Conservation (phyloP, 1,284 basidiomycete species). For the Ceratobasidium sp. region DNA sequence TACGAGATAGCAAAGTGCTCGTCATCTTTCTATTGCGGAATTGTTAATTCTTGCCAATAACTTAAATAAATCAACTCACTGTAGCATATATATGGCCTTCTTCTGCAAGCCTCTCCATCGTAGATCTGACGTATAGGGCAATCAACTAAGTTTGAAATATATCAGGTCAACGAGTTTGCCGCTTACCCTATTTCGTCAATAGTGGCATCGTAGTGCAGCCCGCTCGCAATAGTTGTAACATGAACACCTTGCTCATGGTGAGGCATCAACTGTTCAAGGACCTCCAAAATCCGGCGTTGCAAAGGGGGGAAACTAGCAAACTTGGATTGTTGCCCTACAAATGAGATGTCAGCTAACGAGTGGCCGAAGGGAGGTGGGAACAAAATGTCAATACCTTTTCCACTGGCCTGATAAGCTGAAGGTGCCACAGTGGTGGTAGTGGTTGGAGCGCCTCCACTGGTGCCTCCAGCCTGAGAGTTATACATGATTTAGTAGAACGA, state of each 20-base stretch:
- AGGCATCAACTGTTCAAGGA: constrained; percentile 63
- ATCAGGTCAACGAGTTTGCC: constrained; percentile 28
- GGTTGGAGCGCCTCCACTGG: not conserved
- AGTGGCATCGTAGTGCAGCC: constrained; percentile 57
- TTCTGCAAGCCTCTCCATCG: constrained; percentile 45
- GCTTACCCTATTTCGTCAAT: constrained; percentile 50
- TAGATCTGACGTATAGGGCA: constrained; percentile 48
- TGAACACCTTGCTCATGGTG: constrained; percentile 70
- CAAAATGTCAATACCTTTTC: constrained; percentile 37
- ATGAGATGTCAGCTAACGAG: constrained; percentile 47
- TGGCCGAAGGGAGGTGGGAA: constrained; percentile 34
- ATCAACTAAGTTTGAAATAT: constrained; percentile 59
- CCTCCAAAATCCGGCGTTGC: constrained; percentile 75
- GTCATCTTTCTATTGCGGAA: constrained; percentile 17
- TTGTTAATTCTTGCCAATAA: not conserved
- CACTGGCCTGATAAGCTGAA: constrained; percentile 39
- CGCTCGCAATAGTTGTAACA: constrained; percentile 68
- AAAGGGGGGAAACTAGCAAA: constrained; percentile 71
- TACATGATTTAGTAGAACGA: constrained; percentile 54
- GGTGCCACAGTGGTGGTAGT: constrained; percentile 11
- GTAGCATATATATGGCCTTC: constrained; percentile 40
- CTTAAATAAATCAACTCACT: constrained; percentile 10
- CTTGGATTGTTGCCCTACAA: constrained; percentile 51
- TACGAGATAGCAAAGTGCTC: constrained; percentile 44
- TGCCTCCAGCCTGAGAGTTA: constrained; percentile 20